Percentiles rank a stretch among this genome's conserved stretches.
Evolutionary conservation across 495 filamentous ascomycete species (phyloP).

Genomic region (Hypoxylon perforatum): DNA sequence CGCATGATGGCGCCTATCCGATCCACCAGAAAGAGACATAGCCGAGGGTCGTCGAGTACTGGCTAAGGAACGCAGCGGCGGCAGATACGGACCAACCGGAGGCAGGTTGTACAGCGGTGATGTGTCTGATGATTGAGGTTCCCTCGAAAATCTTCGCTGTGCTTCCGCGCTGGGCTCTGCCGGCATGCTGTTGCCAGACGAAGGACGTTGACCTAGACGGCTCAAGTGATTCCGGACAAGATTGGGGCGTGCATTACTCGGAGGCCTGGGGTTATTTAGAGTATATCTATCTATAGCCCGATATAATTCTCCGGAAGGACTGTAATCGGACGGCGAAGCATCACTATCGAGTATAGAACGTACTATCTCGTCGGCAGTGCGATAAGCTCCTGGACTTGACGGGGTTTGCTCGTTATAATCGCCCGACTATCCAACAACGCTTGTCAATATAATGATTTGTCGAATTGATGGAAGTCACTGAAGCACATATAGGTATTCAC

Average conservation of each 20-base stretch:
- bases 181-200: constrained; percentile 50
- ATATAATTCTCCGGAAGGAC: constrained; percentile 56
- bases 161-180: constrained; percentile 48
- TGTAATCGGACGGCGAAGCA: constrained; percentile 47
- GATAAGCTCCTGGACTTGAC: constrained; percentile 52
- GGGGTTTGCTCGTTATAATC: constrained; percentile 68
- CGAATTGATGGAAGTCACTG: not conserved
- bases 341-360: constrained; percentile 53
- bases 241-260: constrained; percentile 35
- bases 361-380: constrained; percentile 55
- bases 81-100: constrained; percentile 47
- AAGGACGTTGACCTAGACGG: constrained; percentile 19
- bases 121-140: constrained; percentile 46
- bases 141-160: constrained; percentile 51
- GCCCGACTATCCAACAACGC: constrained; percentile 61
- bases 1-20: constrained; percentile 18
- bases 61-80: constrained; percentile 53
- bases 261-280: constrained; percentile 15
- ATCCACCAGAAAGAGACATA: constrained; percentile 39
- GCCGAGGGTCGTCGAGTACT: constrained; percentile 43
- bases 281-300: constrained; percentile 58
- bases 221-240: constrained; percentile 29
- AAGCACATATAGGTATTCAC: not conserved
- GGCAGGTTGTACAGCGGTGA: constrained; percentile 35
- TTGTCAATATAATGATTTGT: constrained; percentile 9